Evolutionary conservation across 495 filamentous ascomycete species (phyloP).

Genomic region (Aspergillus indologenus): DNA sequence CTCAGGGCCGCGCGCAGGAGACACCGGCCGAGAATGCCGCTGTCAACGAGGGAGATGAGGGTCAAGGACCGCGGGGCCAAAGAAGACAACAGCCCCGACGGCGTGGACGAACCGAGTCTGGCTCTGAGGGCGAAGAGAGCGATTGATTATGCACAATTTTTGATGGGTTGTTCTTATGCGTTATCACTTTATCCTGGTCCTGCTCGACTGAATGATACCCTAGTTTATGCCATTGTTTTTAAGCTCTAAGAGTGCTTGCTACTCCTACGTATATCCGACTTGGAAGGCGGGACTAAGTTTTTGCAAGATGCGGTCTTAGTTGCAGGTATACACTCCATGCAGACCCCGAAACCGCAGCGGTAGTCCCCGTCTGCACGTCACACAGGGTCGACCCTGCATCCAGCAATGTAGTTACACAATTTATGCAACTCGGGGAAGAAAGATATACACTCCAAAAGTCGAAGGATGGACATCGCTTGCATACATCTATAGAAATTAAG

Average conservation of each 20-base stretch:
- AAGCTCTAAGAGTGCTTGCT: not conserved
- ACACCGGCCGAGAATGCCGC: not conserved
- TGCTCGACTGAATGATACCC: slow-evolving; percentile 4
- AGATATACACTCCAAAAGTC: not conserved
- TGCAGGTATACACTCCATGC: not conserved
- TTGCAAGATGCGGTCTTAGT: not conserved
- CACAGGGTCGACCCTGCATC: not conserved
- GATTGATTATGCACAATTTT: slow-evolving; percentile 4
- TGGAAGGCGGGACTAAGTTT: not conserved
- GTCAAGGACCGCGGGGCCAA: slow-evolving; percentile 14
- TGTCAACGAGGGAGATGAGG: slow-evolving; percentile 20
- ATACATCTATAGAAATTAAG: slow-evolving; percentile 14
- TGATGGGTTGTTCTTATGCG: slow-evolving; percentile 6
- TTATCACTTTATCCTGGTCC: not conserved
- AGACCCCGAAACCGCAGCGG: not conserved
- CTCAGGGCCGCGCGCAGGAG: slow-evolving; percentile 12
- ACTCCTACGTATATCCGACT: not conserved
- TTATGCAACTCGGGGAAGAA: not conserved
- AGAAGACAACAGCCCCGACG: slow-evolving; percentile 7
- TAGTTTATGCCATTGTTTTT: not conserved
- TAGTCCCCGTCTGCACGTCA: not conserved
- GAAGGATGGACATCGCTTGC: slow-evolving; percentile 18
- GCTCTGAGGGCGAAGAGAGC: slow-evolving; percentile 32
- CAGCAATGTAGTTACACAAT: not conserved
- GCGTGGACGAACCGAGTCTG: slow-evolving; percentile 28